phyloP scores from a whole-genome alignment of 257 asterid genomes.

The Apocynum venetum region DNA sequence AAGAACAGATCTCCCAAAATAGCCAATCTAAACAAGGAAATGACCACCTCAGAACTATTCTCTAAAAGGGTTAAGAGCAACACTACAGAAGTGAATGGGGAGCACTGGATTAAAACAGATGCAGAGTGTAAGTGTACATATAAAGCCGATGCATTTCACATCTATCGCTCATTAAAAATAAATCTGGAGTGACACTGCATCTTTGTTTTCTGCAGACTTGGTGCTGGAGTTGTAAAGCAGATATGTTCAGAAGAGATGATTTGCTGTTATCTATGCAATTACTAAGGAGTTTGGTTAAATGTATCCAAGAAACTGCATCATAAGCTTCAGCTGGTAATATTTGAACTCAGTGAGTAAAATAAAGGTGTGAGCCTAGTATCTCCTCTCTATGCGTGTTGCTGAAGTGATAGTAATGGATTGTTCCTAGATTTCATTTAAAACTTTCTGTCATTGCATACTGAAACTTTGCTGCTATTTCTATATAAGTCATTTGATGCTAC shows the following conservation, averaged over 20 bases:
- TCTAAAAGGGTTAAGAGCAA: not conserved
- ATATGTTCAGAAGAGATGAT: constrained; percentile 3
- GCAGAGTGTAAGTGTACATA: constrained; percentile 34
- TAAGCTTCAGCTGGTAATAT: constrained; percentile 9
- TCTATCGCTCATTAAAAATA: not conserved
- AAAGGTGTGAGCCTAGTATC: constrained; percentile 9
- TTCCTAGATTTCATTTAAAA: not conserved
- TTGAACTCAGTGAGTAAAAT: constrained; percentile 19
- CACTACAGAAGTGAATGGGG: constrained; percentile 14
- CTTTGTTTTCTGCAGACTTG: constrained; percentile 26
- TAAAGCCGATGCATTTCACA: not conserved
- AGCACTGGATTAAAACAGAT: constrained; percentile 44
- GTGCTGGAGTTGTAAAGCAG: constrained; percentile 37
- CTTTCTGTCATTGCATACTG: constrained; percentile 5
- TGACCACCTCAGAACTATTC: constrained; percentile 8
- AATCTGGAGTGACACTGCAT: not conserved
- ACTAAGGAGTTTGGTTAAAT: not conserved
- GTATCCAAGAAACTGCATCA: not conserved
- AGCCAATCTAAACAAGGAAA: constrained; percentile 17
- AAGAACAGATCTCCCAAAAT: constrained; percentile 9
- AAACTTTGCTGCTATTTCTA: not conserved
- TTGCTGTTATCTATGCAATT: not conserved
- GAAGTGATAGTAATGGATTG: constrained; percentile 3
- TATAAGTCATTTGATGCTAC: not conserved
- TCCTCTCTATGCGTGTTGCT: constrained; percentile 7